A percentile compares a stretch with the other conserved stretches of the same genome.
Evolutionary conservation across 179 eudicot species (phyloP).

Genomic region (Spergularia azorica): DNA sequence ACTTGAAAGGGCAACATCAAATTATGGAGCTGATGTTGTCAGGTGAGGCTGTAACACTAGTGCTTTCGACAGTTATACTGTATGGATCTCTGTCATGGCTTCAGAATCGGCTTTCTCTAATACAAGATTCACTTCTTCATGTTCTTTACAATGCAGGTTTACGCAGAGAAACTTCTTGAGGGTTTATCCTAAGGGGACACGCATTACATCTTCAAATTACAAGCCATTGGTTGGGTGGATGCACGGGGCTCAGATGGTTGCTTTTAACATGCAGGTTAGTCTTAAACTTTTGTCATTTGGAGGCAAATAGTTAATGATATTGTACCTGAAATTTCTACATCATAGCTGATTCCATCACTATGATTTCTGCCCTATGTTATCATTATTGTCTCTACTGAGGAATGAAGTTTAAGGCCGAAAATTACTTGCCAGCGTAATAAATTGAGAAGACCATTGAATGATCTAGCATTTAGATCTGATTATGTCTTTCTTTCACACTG

Average conservation of each 20-base stretch:
- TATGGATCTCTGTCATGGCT: background rate
- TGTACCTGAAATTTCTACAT: no score
- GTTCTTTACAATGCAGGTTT: constrained; percentile 38
- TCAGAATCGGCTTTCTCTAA: background rate
- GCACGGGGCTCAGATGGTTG: constrained; percentile 73
- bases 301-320: background rate
- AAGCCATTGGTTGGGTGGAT: constrained; percentile 49
- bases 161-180: constrained; percentile 57
- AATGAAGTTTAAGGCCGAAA: background rate
- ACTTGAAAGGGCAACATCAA: constrained; percentile 47
- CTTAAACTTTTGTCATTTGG: background rate
- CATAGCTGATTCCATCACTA: background rate
- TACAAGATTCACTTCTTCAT: constrained; percentile 6
- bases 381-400: no score
- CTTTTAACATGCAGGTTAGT: constrained; percentile 64
- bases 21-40: constrained; percentile 52
- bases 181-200: constrained; percentile 59
- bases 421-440: background rate
- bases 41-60: constrained; percentile 34
- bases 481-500: no score
- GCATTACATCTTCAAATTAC: constrained; percentile 51
- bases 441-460: no score
- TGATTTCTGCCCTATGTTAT: no score
- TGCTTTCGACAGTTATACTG: background rate
- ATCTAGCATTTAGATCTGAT: no score